Conservation (phyloP, 2,329 filamentous ascomycete species). For the Parafenestella ontariensis region DNA sequence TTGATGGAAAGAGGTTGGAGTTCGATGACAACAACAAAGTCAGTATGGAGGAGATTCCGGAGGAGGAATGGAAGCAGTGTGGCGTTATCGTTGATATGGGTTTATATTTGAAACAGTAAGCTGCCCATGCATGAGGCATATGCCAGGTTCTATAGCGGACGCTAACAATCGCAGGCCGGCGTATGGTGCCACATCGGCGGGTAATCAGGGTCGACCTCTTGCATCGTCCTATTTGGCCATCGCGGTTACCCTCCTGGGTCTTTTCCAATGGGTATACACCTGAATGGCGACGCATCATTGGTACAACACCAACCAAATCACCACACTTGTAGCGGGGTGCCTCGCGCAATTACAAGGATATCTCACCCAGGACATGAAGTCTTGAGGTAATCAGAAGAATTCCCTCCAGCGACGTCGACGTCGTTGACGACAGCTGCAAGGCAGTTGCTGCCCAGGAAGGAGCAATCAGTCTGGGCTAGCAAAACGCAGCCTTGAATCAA, state of each 20-base stretch:
- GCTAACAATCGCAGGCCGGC: constrained; percentile 15
- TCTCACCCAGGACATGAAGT: neutral
- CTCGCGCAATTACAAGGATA: neutral
- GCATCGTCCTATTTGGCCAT: constrained; percentile 8
- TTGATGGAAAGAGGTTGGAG: constrained; percentile 27
- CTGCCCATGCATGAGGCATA: constrained; percentile 8
- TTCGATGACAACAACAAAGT: constrained; percentile 40
- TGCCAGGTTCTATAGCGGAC: constrained; percentile 2
- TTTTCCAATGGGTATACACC: constrained; percentile 19
- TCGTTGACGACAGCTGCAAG: neutral
- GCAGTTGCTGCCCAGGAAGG: neutral
- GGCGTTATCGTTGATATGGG: constrained; percentile 34
- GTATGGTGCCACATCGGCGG: constrained; percentile 3
- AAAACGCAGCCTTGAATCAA: neutral
- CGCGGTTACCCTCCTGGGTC: constrained; percentile 5
- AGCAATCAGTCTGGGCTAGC: neutral
- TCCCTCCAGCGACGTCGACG: neutral
- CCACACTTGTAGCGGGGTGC: neutral
- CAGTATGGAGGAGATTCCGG: constrained; percentile 35
- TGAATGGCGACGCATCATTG: constrained; percentile 7
- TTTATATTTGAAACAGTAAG: constrained; percentile 41
- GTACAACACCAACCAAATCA: neutral
- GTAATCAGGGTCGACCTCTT: constrained; percentile 7
- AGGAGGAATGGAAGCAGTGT: constrained; percentile 32
- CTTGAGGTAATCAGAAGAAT: neutral